Evolutionary conservation across 345 rosid genomes (phyloP), one percentile per base, ranked within the genome.

Genomic region (Acer yangbiense): DNA sequence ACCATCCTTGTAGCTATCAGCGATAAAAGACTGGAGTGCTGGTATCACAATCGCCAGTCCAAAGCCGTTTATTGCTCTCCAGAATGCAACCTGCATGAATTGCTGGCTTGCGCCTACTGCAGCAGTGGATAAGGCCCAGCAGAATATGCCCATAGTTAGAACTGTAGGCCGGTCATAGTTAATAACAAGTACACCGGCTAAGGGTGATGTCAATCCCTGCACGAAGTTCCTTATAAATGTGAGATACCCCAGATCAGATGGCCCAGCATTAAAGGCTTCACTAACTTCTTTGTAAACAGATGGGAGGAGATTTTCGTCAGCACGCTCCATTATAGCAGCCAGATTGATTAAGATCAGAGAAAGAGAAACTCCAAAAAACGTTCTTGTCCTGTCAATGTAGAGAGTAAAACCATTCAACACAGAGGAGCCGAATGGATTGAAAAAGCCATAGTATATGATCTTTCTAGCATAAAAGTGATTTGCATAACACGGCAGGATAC

Each of bases 221-320:
- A 94, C 97, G 57, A 94, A 96, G 87, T 96, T 96, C 84, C 99
- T 91, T 71, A 91, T 83, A 88, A 96, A 96, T 76, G 99, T 91
- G 71, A 96, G 94, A 82, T 96, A 96, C 9, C 99, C 98, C 29
- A 96, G 88, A 85, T 96, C 97, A 39, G 97, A 89, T 7, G 99
- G 97, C 13, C 99, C 98, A 1, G 95, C 98, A 60, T 81, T 89
- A 82, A 96, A 96, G 43, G 97, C 97, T 87, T 92, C 98, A 65
- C 99, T 96, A 58, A 96, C 97, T 96, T 96, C 99, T 90, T 92
- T 96, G 79, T 96, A 94, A 62, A 96, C 98, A 17, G 99, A 80
- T 3, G 98, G 99, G 35, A 96, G 89, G 39, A 94, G 94, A 82
- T 94, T 96, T 85, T 96, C 99, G 43, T 96, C 99, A 29, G 99